Evolutionary conservation across 2,329 filamentous ascomycete genomes (phyloP).

Genomic region (Fusarium subtropicale): DNA sequence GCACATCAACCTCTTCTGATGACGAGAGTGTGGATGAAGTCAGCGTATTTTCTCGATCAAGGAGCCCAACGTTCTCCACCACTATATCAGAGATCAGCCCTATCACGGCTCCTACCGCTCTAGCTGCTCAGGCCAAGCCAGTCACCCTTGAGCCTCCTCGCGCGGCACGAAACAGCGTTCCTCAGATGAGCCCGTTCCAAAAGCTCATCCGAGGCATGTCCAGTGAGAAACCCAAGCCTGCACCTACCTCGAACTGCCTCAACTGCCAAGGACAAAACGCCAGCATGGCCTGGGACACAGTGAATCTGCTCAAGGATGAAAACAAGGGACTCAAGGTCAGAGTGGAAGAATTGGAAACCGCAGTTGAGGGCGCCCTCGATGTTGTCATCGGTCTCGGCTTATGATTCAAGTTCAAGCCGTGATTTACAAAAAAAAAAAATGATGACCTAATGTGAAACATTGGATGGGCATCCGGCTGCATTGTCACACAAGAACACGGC

Average conservation of each 20-base stretch:
- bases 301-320: conserved; percentile 70
- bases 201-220: conserved; percentile 59
- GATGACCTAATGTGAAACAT: conserved; percentile 23
- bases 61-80: conserved; percentile 65
- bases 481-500: conserved; percentile 23
- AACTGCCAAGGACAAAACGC: conserved; percentile 70
- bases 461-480: conserved; percentile 21
- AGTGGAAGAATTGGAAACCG: conserved; percentile 68
- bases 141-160: conserved; percentile 44
- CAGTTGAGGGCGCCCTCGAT: conserved; percentile 71
- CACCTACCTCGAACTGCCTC: conserved; percentile 54
- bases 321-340: conserved; percentile 70
- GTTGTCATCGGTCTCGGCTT: conserved; percentile 67
- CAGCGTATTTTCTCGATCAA: conserved; percentile 70
- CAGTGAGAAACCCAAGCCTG: conserved; percentile 48
- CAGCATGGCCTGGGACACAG: conserved; percentile 73
- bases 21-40: conserved; percentile 63
- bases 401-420: conserved; percentile 28
- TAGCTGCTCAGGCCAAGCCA: conserved; percentile 42
- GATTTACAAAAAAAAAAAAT: neutral
- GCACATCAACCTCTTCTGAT: conserved; percentile 62
- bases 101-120: conserved; percentile 30
- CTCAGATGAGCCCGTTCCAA: conserved; percentile 54
- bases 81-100: conserved; percentile 50
- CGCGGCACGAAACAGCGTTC: conserved; percentile 49